Percentiles rank a stretch among this genome's conserved stretches.
Evolutionary conservation across 1,284 basidiomycete species (phyloP).

Genomic region (Trichosporon asahii): DNA sequence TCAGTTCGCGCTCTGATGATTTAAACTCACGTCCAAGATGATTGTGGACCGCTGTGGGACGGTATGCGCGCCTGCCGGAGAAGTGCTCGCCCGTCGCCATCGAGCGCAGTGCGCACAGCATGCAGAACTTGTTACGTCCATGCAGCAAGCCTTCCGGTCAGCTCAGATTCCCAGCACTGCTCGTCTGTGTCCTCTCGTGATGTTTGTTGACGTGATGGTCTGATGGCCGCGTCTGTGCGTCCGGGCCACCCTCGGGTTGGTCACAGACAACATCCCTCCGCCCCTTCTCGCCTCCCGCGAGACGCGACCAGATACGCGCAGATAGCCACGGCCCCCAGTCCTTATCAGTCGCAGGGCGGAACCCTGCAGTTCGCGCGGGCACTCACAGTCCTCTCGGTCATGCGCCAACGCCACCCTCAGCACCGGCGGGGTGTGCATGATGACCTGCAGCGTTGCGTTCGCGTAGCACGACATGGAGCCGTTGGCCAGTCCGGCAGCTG

Average conservation of each 20-base stretch:
- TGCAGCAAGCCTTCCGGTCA: slow-evolving; percentile 13
- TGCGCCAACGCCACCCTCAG: slow-evolving; percentile 67
- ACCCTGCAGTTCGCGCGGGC: background rate
- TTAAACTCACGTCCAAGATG: slow-evolving; percentile 64
- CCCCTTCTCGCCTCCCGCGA: background rate
- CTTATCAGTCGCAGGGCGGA: background rate
- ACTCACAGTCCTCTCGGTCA: slow-evolving; percentile 49
- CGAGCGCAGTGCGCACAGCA: slow-evolving; percentile 65
- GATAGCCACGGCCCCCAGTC: background rate
- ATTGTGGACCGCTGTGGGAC: slow-evolving; percentile 62
- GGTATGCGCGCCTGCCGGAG: slow-evolving; percentile 38
- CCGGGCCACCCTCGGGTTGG: background rate
- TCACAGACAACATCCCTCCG: background rate
- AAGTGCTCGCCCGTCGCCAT: slow-evolving; percentile 41
- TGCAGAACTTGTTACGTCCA: slow-evolving; percentile 61
- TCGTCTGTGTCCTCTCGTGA: background rate
- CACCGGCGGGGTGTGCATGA: slow-evolving; percentile 89
- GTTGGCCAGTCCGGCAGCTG: slow-evolving; percentile 68
- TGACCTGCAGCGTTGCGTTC: slow-evolving; percentile 90
- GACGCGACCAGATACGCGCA: background rate
- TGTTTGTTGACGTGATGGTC: background rate
- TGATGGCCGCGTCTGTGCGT: background rate
- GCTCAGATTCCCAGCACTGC: background rate
- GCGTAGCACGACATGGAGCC: slow-evolving; percentile 96
- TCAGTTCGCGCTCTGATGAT: background rate